These are phyloP conservation scores for Creolimax fragrantissima DNA, from an alignment of 78 protist species.

Conservation along the genomic window DNA sequence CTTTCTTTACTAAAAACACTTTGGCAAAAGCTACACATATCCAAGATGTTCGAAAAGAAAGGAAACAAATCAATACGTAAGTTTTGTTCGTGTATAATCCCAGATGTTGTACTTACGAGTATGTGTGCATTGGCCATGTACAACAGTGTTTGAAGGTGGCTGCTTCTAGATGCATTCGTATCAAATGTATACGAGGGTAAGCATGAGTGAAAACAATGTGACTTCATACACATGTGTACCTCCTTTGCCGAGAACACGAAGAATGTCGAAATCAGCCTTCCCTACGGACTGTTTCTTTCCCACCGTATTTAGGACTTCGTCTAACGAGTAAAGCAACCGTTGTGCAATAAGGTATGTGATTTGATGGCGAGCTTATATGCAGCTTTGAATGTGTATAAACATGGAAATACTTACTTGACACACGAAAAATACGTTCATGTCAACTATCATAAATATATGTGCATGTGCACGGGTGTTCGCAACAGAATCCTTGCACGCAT, in stretches of 20 bases:
- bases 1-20: neutral
- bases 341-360: neutral
- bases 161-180: neutral
- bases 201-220: neutral
- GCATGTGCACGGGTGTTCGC: neutral
- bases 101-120: neutral
- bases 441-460: neutral
- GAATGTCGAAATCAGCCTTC: conserved; percentile 6
- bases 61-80: neutral
- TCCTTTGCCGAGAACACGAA: neutral
- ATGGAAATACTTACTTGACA: neutral
- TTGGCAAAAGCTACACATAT: neutral
- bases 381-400: neutral
- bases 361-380: neutral
- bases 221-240: neutral
- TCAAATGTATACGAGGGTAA: neutral
- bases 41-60: neutral
- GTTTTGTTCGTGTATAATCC: neutral
- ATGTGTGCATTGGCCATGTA: neutral
- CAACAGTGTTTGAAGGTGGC: neutral
- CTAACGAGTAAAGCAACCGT: neutral
- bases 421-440: neutral
- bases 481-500: neutral
- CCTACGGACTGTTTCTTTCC: neutral
- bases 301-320: neutral